Conservation (phyloP, 345 rosid species). For the Salix brachista region DNA sequence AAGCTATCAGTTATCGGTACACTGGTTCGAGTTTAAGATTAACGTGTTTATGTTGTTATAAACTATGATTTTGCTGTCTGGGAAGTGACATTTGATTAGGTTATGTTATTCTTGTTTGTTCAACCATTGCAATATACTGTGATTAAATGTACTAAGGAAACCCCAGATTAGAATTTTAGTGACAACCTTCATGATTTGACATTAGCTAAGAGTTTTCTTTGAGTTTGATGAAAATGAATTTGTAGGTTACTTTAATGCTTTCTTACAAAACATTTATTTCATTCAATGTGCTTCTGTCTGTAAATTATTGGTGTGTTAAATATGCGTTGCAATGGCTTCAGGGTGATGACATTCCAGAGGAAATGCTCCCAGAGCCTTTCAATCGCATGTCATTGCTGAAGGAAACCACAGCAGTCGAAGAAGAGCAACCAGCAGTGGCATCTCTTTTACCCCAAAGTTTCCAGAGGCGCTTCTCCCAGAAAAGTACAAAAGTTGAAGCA, state of each 20-base stretch:
- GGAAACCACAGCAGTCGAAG: neutral
- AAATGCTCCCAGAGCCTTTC: slow-evolving; percentile 67
- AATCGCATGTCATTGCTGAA: slow-evolving; percentile 13
- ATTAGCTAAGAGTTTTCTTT: neutral
- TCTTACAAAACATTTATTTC: too few species aligned
- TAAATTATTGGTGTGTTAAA: neutral
- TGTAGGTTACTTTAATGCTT: neutral
- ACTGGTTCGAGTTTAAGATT: neutral
- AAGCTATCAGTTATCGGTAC: neutral
- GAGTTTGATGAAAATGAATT: neutral
- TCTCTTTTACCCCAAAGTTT: slow-evolving; percentile 45
- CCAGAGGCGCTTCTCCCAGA: slow-evolving; percentile 41
- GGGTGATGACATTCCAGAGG: slow-evolving; percentile 81
- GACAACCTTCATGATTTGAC: neutral
- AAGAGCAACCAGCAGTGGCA: slow-evolving; percentile 30
- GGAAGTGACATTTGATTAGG: neutral
- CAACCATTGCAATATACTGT: neutral
- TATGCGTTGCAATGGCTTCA: slow-evolving; percentile 18
- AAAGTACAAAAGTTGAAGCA: neutral
- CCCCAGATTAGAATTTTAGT: neutral
- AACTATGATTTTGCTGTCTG: neutral
- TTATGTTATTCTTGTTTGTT: neutral
- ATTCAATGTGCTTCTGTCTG: neutral
- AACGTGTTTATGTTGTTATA: neutral
- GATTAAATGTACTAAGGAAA: neutral